Percentiles rank a stretch among this genome's conserved stretches.
These are phyloP conservation scores for Amaranthus cruentus DNA, from an alignment of 148 eudicot species.

Conservation along the genomic window DNA sequence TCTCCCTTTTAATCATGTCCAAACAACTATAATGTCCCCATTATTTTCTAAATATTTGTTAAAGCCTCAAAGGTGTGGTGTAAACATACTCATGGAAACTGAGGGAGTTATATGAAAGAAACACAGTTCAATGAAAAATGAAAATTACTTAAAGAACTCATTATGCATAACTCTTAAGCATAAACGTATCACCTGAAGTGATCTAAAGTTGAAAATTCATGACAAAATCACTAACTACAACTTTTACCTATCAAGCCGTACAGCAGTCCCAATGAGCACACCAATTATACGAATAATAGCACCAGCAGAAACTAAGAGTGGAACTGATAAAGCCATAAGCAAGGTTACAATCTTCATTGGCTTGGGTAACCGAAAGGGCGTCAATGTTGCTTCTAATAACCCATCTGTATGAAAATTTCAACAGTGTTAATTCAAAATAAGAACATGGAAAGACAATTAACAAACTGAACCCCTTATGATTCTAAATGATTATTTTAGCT, in stretches of 20 bases:
- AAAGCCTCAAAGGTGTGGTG: too few relatives aligned
- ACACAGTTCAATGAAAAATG: too few relatives aligned
- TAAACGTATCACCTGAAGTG: too few relatives aligned
- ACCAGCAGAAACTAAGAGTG: constrained; percentile 76
- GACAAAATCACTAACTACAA: not conserved
- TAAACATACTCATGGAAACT: too few relatives aligned
- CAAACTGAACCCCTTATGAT: not conserved
- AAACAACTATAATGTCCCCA: too few relatives aligned
- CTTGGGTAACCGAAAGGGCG: constrained; percentile 78
- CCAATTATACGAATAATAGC: constrained; percentile 52
- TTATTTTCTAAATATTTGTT: too few relatives aligned
- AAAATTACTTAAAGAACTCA: too few relatives aligned
- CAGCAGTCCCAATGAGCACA: constrained; percentile 60
- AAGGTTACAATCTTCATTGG: constrained; percentile 77
- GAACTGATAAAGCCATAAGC: constrained; percentile 64
- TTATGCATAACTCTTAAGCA: too few relatives aligned
- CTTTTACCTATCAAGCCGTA: constrained; percentile 78
- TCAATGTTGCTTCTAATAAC: constrained; percentile 89
- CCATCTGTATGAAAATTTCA: constrained; percentile 59
- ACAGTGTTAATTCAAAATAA: not conserved
- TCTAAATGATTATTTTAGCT: too few relatives aligned
- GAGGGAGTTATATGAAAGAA: too few relatives aligned
- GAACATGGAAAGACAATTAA: not conserved
- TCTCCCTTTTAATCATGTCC: too few relatives aligned
- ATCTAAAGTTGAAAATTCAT: too few relatives aligned